These are phyloP conservation scores for Xylaria sp. DNA, from an alignment of 2,329 filamentous ascomycete genomes.

Conservation along the genomic window DNA sequence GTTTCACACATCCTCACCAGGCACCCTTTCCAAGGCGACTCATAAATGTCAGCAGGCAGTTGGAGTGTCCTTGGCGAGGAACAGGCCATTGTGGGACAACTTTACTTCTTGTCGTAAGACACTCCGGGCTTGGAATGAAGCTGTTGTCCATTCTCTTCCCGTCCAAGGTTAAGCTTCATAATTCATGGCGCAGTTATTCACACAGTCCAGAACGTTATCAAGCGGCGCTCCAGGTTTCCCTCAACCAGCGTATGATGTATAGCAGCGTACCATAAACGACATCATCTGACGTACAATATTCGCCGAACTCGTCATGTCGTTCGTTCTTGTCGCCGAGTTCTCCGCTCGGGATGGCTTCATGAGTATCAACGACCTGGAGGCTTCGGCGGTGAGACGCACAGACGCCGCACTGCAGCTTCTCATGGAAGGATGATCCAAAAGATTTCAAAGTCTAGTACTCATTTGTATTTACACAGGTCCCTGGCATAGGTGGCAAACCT, in stretches of 20 bases:
- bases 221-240: background rate
- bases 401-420: background rate
- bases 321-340: background rate
- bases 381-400: conserved; percentile 2
- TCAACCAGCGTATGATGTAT: background rate
- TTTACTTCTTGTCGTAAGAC: background rate
- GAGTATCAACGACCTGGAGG: background rate
- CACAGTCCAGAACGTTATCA: background rate
- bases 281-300: background rate
- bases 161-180: background rate
- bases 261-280: background rate
- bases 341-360: background rate
- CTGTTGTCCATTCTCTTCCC: background rate
- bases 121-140: background rate
- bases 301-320: background rate
- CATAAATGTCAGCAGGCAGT: background rate
- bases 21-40: background rate
- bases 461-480: conserved; percentile 6
- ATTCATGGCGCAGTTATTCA: background rate
- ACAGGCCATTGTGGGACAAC: background rate
- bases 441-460: background rate
- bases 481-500: conserved; percentile 6
- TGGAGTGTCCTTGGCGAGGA: conserved; percentile 4
- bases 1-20: conserved; percentile 2
- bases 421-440: background rate